A percentile compares a stretch with the other conserved stretches of the same genome.
phyloP scores from a whole-genome alignment of 768 basidiomycete genomes.

The Serendipita vermifera region DNA sequence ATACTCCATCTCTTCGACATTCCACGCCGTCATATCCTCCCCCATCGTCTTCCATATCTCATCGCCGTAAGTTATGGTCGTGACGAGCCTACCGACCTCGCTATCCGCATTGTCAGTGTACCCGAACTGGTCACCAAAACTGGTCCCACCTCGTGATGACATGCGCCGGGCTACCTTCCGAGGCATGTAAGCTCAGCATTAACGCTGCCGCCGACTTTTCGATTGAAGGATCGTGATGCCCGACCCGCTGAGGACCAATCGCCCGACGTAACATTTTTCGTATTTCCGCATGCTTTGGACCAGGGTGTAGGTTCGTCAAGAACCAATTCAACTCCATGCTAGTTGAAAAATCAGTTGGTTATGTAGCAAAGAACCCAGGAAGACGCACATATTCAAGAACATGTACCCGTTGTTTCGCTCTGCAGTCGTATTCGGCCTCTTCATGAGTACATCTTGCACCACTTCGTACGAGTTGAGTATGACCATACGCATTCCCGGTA shows the following conservation, averaged over 20 bases:
- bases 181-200: not conserved
- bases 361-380: not conserved
- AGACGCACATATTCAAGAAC: not conserved
- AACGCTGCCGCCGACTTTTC: not conserved
- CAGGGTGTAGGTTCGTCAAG: not conserved
- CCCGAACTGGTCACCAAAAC: not conserved
- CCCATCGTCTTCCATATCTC: not conserved
- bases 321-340: conserved; percentile 6
- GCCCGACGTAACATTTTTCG: conserved; percentile 3
- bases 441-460: not conserved
- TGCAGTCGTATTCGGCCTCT: not conserved
- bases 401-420: conserved; percentile 5
- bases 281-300: not conserved
- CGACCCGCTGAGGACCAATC: not conserved
- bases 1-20: not conserved
- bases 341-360: not conserved
- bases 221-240: not conserved
- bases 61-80: not conserved
- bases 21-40: not conserved
- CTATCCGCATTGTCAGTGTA: not conserved
- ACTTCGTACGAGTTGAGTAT: not conserved
- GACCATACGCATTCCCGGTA: not conserved
- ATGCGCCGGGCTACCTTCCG: not conserved
- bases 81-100: not conserved
- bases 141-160: not conserved